A percentile compares a stretch with the other conserved stretches of the same genome.
phyloP scores from a whole-genome alignment of 768 basidiomycete species.

The Suillus clintonianus region DNA sequence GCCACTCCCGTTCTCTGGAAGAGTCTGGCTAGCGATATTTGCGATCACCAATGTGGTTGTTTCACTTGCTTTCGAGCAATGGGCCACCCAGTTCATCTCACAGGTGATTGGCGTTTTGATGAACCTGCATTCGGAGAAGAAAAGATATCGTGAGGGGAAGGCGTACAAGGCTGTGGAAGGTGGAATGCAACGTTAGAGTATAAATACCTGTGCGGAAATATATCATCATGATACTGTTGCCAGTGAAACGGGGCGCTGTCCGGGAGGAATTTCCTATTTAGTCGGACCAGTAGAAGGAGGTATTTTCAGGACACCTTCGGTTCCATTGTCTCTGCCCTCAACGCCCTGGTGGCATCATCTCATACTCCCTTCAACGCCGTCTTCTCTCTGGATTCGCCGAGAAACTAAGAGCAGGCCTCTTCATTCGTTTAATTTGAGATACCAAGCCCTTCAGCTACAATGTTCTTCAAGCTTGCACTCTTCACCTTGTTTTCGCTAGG shows the following conservation, averaged over 20 bases:
- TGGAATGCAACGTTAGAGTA: constrained; percentile 47
- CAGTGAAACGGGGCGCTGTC: background rate
- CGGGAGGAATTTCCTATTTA: background rate
- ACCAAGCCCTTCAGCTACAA: constrained; percentile 14
- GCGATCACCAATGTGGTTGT: constrained; percentile 69
- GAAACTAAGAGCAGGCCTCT: constrained; percentile 41
- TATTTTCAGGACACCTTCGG: background rate
- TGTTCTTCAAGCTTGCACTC: constrained; percentile 20
- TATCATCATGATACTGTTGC: background rate
- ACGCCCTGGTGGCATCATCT: constrained; percentile 38
- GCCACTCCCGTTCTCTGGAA: constrained; percentile 67
- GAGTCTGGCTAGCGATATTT: constrained; percentile 65
- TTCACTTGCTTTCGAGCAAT: constrained; percentile 78
- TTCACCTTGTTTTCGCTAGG: constrained; percentile 24
- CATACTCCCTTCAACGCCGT: constrained; percentile 8
- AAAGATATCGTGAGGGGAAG: constrained; percentile 64
- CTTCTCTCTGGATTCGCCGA: constrained; percentile 21
- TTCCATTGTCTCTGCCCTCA: constrained; percentile 7
- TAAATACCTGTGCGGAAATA: constrained; percentile 1
- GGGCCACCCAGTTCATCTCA: constrained; percentile 63
- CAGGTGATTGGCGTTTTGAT: constrained; percentile 50
- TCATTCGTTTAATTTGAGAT: constrained; percentile 23
- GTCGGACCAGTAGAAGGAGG: background rate
- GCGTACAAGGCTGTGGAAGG: constrained; percentile 86
- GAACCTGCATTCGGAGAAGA: constrained; percentile 42